Conservation (phyloP, 805 yeast species). For the Yamadazyma nakazawae region DNA sequence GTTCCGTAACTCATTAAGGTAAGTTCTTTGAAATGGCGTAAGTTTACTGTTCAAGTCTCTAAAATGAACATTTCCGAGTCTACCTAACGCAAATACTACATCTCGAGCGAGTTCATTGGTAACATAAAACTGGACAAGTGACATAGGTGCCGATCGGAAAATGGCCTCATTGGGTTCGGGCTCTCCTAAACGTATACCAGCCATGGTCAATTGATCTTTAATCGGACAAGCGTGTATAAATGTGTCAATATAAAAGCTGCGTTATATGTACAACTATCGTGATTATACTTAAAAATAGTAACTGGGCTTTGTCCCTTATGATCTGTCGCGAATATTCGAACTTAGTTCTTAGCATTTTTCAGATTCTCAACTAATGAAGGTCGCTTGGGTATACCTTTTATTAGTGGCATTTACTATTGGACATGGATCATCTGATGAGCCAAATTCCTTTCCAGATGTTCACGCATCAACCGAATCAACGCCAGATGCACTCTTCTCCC, state of each 20-base stretch:
- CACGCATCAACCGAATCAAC: not conserved
- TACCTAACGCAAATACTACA: constrained; percentile 36
- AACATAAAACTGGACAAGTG: constrained; percentile 46
- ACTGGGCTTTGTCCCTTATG: not conserved
- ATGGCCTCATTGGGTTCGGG: constrained; percentile 29
- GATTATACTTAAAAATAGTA: too few relatives aligned
- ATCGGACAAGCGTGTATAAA: not conserved
- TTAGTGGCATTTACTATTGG: not conserved
- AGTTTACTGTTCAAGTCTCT: constrained; percentile 47
- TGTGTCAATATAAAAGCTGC: not conserved
- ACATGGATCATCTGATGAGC: not conserved
- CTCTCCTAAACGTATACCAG: not conserved
- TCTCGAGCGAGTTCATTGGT: constrained; percentile 45
- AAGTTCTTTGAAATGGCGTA: constrained; percentile 46
- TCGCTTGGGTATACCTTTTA: not conserved
- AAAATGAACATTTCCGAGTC: constrained; percentile 41
- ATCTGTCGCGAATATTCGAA: not conserved
- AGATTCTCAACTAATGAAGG: not conserved
- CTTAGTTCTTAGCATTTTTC: not conserved
- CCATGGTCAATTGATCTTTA: not conserved
- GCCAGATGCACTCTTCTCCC: not conserved
- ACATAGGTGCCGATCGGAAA: constrained; percentile 48
- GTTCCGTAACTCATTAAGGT: constrained; percentile 37
- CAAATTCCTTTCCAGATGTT: not conserved
- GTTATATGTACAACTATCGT: not conserved